Evolutionary conservation across 2,329 filamentous ascomycete genomes (phyloP).

Genomic region (Phialophora verrucosa): DNA sequence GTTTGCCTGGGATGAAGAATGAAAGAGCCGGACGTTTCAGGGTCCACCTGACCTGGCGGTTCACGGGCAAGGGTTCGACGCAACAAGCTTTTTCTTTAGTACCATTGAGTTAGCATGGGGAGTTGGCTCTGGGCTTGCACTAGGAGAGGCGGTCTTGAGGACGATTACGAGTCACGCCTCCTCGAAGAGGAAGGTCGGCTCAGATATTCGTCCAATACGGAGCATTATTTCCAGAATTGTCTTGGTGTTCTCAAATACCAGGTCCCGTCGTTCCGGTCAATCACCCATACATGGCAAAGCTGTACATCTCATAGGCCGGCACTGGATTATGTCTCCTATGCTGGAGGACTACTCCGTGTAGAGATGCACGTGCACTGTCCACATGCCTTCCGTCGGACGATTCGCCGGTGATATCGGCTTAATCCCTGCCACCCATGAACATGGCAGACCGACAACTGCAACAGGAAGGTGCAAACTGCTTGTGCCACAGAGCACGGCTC

Average conservation of each 20-base stretch:
- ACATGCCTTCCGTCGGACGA: background rate
- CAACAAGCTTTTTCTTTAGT: background rate
- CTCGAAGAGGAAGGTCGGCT: background rate
- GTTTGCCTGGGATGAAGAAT: slow-evolving; percentile 1
- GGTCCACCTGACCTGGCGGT: background rate
- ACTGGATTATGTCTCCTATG: background rate
- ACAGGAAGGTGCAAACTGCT: background rate
- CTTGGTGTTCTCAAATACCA: background rate
- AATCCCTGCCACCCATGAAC: background rate
- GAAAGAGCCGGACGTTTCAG: background rate
- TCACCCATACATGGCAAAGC: background rate
- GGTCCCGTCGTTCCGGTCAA: background rate
- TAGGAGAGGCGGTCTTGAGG: background rate
- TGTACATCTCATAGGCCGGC: background rate
- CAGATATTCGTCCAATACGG: background rate
- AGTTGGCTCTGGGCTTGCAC: background rate
- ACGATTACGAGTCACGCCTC: background rate
- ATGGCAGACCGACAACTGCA: background rate
- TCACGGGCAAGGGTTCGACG: too few species aligned
- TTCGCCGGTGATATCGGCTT: background rate
- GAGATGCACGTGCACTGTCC: background rate
- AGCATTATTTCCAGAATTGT: background rate
- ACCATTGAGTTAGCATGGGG: background rate
- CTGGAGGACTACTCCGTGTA: background rate
- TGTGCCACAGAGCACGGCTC: background rate